These are phyloP conservation scores for Atkinsonella texensis DNA, from an alignment of 2,329 filamentous ascomycete species.

Conservation along the genomic window DNA sequence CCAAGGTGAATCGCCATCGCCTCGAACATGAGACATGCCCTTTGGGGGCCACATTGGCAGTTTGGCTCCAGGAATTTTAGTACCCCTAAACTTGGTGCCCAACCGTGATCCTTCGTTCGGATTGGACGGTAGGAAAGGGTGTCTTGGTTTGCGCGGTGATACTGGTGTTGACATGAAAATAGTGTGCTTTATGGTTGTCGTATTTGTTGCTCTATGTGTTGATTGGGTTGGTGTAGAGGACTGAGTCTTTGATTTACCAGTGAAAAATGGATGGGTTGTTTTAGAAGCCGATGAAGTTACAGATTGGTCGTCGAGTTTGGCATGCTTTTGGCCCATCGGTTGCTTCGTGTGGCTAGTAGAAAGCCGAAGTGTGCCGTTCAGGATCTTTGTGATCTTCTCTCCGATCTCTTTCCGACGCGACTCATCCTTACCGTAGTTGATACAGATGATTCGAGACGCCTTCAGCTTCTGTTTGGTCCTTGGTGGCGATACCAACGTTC, in stretches of 20 bases:
- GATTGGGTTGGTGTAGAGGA: slow-evolving; percentile 11
- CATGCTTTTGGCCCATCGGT: not conserved
- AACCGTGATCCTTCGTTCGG: slow-evolving; percentile 24
- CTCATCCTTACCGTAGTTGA: slow-evolving; percentile 46
- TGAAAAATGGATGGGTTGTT: slow-evolving; percentile 31
- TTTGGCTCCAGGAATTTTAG: slow-evolving; percentile 53
- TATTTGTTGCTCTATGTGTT: slow-evolving; percentile 12
- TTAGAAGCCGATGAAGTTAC: slow-evolving; percentile 16
- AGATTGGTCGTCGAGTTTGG: not conserved
- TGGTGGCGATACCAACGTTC: slow-evolving; percentile 50
- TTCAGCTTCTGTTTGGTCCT: slow-evolving; percentile 31
- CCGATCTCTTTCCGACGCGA: slow-evolving; percentile 38
- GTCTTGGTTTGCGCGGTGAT: slow-evolving; percentile 33
- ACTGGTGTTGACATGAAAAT: slow-evolving; percentile 42
- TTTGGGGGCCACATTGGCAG: slow-evolving; percentile 62
- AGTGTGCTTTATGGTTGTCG: slow-evolving; percentile 22
- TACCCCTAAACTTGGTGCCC: slow-evolving; percentile 29
- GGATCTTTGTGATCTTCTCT: slow-evolving; percentile 49
- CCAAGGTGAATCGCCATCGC: slow-evolving; percentile 13
- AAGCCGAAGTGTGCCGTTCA: slow-evolving; percentile 24
- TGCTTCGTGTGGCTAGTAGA: slow-evolving; percentile 13
- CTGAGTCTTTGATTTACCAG: slow-evolving; percentile 19
- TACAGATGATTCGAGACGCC: slow-evolving; percentile 34
- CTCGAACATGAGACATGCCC: slow-evolving; percentile 52
- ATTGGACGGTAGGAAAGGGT: slow-evolving; percentile 17